Evolutionary conservation across 1,284 basidiomycete genomes (phyloP), one percentile per base, ranked within the genome.

Genomic region (Hortiboletus rubellus): DNA sequence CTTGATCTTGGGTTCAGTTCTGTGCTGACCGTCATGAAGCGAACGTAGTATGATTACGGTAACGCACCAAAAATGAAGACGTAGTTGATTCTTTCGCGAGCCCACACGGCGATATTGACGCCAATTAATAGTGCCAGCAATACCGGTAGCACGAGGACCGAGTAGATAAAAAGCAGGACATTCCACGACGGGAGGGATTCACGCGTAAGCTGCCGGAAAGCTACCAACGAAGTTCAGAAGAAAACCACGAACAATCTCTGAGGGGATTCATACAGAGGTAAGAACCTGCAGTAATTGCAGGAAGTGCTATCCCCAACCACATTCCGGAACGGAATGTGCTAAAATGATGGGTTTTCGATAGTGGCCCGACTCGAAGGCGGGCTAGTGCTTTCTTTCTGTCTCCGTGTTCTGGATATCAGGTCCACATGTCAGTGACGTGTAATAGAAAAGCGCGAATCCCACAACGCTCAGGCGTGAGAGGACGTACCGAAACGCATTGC

Each of bases 61-160:
- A 27, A 69, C 79, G 51, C 58, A 90, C 89, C 89, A 66, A 97
- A 96, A 48, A 98, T 96, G 71, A 97, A 96, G 10, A 87, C 82
- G 62, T 94, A 94, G 69, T 97, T 97, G 66, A 97, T 94, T 41
- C 92, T 79, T 9, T 87, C 79, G 2, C 75, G 72, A 0, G 86
- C 82, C 90, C 92, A 98, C 0, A 89, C 89, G 24, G 86, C 69
- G 12, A 98, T 66, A 69, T 98, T 97, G 50, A 92, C 60, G 30
- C 90, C 92, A 44, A 98, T 86, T 0, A 96, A 76, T 33, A 96
- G 67, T 0, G 85, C 78, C 68, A 97, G 92, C 6, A 97, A 62
- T 3, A 88, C 79, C 0, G 94, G 93, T 3, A 97, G 73, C 50
- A 87, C 79, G 38, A 96, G 74, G 1, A 88, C 81, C 3, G 82